A percentile compares a stretch with the other conserved stretches of the same genome.
These are phyloP conservation scores for Rhododendron molle DNA, from an alignment of 148 eudicot species.

Conservation along the genomic window DNA sequence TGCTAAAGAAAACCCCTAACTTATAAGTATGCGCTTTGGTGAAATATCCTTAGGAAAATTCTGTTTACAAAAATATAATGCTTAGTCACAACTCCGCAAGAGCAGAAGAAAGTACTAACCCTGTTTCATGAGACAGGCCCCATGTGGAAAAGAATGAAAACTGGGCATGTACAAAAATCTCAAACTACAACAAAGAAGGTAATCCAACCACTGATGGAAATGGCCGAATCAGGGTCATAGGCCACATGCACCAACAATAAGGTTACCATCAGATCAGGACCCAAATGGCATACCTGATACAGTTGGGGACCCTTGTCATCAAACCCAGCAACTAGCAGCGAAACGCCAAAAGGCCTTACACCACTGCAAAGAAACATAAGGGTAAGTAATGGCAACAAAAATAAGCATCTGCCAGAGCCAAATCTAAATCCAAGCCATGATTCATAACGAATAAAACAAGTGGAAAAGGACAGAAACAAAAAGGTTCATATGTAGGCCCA, in stretches of 20 bases:
- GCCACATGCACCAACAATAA: neutral
- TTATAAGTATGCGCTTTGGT: neutral
- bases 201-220: neutral
- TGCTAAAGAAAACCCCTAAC: neutral
- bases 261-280: neutral
- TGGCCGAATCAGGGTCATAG: neutral
- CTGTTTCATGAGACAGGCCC: neutral
- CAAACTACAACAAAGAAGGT: neutral
- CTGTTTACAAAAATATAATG: neutral
- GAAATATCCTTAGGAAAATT: neutral
- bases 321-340: constrained; percentile 93
- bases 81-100: neutral
- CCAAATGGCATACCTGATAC: constrained; percentile 59
- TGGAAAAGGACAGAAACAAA: neutral
- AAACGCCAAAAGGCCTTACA: constrained; percentile 96
- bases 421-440: neutral
- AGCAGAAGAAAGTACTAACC: neutral
- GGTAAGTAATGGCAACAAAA: neutral
- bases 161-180: neutral
- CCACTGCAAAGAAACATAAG: constrained; percentile 45
- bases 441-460: neutral
- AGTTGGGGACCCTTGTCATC: constrained; percentile 99
- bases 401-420: neutral
- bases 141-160: neutral
- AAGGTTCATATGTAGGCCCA: no score